Conservation (phyloP, 352 stramenopile species). For the Globisporangium cystogenes region DNA sequence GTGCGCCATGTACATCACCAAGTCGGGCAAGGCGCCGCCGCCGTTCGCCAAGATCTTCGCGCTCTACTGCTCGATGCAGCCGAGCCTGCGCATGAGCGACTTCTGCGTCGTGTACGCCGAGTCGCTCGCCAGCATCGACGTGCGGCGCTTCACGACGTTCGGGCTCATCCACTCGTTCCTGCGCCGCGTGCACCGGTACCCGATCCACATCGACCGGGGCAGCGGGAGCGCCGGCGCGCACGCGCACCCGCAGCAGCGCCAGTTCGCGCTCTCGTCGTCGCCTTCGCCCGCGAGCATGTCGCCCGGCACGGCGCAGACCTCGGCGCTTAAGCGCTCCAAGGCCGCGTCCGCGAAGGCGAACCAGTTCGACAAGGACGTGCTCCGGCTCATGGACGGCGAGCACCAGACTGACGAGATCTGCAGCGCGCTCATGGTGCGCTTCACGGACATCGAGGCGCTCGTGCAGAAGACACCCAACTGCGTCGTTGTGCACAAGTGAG, state of each 20-base stretch:
- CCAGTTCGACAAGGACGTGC: conserved; percentile 65
- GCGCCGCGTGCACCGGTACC: conserved; percentile 80
- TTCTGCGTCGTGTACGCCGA: conserved; percentile 77
- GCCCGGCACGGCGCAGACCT: conserved; percentile 10
- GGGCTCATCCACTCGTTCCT: conserved; percentile 85
- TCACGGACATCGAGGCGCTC: conserved; percentile 56
- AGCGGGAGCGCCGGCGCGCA: not conserved
- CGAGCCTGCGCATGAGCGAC: conserved; percentile 75
- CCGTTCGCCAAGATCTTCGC: conserved; percentile 80
- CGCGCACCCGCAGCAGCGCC: conserved; percentile 13
- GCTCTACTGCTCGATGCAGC: conserved; percentile 83
- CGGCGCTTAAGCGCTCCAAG: conserved; percentile 31
- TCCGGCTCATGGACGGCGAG: conserved; percentile 77
- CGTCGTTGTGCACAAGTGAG: conserved; percentile 71
- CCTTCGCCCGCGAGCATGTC: conserved; percentile 18
- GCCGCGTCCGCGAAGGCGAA: conserved; percentile 30
- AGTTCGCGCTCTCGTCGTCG: conserved; percentile 25
- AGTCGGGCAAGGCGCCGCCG: conserved; percentile 45
- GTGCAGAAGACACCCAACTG: conserved; percentile 64
- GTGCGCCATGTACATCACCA: conserved; percentile 78
- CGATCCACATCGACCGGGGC: conserved; percentile 54
- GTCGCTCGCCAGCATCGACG: conserved; percentile 65
- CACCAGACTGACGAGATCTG: conserved; percentile 87
- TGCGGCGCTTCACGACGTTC: conserved; percentile 84
- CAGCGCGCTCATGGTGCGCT: conserved; percentile 61